Evolutionary conservation across 345 rosid genomes (phyloP).

Genomic region (Schrenkiella parvula): DNA sequence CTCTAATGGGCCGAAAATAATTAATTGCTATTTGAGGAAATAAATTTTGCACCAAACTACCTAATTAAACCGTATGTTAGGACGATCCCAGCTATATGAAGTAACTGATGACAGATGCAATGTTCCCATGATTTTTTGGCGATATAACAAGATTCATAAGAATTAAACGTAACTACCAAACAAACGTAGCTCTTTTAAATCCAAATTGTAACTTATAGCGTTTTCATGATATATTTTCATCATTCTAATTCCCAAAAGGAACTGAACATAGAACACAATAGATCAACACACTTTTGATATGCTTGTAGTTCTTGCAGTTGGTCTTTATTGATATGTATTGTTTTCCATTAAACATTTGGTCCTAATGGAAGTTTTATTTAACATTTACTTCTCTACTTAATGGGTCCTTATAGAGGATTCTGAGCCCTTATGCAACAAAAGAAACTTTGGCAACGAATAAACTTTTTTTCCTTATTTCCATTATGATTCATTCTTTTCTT

Average conservation of each 20-base stretch:
- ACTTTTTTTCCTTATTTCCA: neutral
- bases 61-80: neutral
- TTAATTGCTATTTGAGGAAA: neutral
- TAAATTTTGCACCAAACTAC: neutral
- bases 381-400: neutral
- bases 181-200: no score
- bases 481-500: neutral
- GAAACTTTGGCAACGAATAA: neutral
- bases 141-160: no score
- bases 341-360: neutral
- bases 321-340: neutral
- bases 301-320: neutral
- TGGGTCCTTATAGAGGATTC: neutral
- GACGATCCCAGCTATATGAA: neutral
- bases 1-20: neutral
- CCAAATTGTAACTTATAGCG: no score
- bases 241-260: neutral
- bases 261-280: neutral
- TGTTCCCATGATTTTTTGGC: neutral
- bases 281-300: neutral
- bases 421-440: neutral
- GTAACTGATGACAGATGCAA: neutral
- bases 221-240: no score
- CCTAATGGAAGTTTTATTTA: neutral
- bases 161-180: no score